A percentile compares a stretch with the other conserved stretches of the same genome.
Evolutionary conservation across 345 rosid genomes (phyloP).

Genomic region (Populus nigra): DNA sequence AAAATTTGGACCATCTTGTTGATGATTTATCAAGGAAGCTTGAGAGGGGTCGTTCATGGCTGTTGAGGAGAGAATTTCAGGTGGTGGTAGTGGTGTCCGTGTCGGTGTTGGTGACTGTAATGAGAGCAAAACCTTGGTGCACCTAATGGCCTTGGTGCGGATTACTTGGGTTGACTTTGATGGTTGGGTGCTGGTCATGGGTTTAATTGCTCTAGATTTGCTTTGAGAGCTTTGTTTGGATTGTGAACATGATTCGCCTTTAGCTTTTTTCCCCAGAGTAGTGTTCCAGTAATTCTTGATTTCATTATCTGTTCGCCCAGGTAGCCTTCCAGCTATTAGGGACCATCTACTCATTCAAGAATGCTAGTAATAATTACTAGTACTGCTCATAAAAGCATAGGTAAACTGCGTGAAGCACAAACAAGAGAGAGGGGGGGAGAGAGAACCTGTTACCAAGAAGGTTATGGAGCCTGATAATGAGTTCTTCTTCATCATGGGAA

Average conservation of each 20-base stretch:
- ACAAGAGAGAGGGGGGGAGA: no score
- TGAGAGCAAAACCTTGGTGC: constrained; percentile 25
- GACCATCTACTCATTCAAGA: constrained; percentile 45
- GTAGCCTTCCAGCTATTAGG: constrained; percentile 60
- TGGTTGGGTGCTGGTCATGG: neutral
- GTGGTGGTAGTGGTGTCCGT: neutral
- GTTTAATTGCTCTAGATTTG: neutral
- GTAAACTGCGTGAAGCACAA: no score
- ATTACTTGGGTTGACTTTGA: constrained; percentile 18
- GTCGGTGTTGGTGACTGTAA: neutral
- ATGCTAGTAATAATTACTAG: neutral
- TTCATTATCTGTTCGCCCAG: constrained; percentile 72
- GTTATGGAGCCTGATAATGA: constrained; percentile 54
- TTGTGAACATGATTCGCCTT: constrained; percentile 8
- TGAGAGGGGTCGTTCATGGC: neutral
- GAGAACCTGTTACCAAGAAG: constrained; percentile 62
- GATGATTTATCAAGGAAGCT: neutral
- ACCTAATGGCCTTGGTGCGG: constrained; percentile 36
- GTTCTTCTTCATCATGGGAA: constrained; percentile 52
- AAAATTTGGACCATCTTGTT: neutral
- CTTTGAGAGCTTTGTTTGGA: neutral
- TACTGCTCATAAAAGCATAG: neutral
- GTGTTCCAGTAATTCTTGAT: constrained; percentile 67
- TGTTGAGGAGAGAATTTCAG: neutral
- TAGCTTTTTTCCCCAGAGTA: constrained; percentile 42